Evolutionary conservation across 2,329 filamentous ascomycete species (phyloP), one percentile per base, ranked within the genome.

Genomic region (Sporothrix curviconia): DNA sequence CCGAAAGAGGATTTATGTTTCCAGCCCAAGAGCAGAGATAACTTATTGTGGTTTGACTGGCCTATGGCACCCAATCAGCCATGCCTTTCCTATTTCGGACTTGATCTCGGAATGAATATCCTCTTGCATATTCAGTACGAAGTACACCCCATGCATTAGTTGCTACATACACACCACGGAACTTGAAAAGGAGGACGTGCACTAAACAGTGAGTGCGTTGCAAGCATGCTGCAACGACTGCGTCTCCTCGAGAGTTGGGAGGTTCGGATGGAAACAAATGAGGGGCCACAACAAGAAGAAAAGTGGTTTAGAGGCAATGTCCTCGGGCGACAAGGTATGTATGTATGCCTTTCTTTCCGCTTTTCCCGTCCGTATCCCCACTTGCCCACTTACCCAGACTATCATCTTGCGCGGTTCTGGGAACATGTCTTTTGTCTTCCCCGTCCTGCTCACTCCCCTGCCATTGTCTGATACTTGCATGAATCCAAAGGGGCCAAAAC

Each of bases 1-100:
- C 22, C 11, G 30, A 24, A 11, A 15, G 36, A 34, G 25, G 51
- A 36, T 24, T 25, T 43, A 24, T 36, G 14, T 37, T 57, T 55
- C 52, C 46, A 43, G 46, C 55, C 53, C 30, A 42, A 36, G 58
- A 60, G 60, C 64, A 56, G 17, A 59, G 59, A 74, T 74, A 74
- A 71, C 67, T 68, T 56, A 67, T 66, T 66, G 68, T 62, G 65
- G 62, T 67, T 63, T 73, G 67, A 73, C 71, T 75, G 71, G 71
- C 59, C 64, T 65, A 56, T n/a, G n/a, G n/a, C 25, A 11, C 39
- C 9, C 30, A 22, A 28, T 22, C 36, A 43, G 32, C 30, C n/a
- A 17, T 42, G 19, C 56, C 46, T 40, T 42, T 49, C 56, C 55
- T 28, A 11, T 34, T 54, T 32, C 34, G 42, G 50, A 17, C 8